Conservation (phyloP, 2,329 filamentous ascomycete genomes). For the Pseudofabraea citricarpa region DNA sequence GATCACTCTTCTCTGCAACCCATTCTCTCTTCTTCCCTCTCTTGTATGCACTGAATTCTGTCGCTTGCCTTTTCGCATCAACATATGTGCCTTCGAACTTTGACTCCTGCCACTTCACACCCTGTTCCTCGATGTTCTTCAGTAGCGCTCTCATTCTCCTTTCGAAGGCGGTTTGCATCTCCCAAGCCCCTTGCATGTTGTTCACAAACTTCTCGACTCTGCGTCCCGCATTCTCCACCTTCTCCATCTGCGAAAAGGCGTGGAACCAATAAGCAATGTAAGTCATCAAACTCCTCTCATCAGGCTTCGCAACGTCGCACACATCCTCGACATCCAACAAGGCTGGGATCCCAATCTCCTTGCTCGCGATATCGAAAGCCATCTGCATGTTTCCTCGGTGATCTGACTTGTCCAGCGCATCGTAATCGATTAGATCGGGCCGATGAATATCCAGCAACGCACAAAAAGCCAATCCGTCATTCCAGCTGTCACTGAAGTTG, state of each 20-base stretch:
- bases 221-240: constrained; percentile 93
- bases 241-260: constrained; percentile 97
- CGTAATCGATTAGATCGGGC: constrained; percentile 95
- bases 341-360: constrained; percentile 95
- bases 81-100: constrained; percentile 87
- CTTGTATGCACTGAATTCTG: constrained; percentile 84
- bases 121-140: constrained; percentile 67
- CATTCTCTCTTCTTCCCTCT: constrained; percentile 84
- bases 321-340: constrained; percentile 97
- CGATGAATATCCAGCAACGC: constrained; percentile 94
- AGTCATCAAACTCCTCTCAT: constrained; percentile 96
- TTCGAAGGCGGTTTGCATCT: constrained; percentile 98
- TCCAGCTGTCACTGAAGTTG: constrained; percentile 96
- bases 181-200: constrained; percentile 99
- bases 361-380: constrained; percentile 91
- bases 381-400: constrained; percentile 97
- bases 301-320: constrained; percentile 90
- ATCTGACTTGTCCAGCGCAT: constrained; percentile 87
- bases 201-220: constrained; percentile 97
- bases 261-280: constrained; percentile 99
- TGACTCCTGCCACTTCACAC: constrained; percentile 70
- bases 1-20: constrained; percentile 96
- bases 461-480: constrained; percentile 94
- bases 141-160: constrained; percentile 81
- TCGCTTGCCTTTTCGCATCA: constrained; percentile 84